Evolutionary conservation across 2,329 filamentous ascomycete species (phyloP).

Genomic region (Westerdykella sp.): DNA sequence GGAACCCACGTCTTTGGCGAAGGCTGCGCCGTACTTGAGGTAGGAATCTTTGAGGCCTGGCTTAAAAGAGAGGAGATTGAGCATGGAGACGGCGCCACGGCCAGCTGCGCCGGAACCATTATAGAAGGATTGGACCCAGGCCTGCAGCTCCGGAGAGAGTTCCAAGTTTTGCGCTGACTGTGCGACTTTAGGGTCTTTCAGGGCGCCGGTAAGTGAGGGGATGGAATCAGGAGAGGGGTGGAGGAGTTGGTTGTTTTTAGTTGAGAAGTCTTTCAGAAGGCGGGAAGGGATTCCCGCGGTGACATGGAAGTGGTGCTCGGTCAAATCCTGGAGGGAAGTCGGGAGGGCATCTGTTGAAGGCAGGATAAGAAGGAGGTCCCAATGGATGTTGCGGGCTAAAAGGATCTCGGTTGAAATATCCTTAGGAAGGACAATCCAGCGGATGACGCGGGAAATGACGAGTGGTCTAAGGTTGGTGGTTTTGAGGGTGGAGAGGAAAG

Average conservation of each 20-base stretch:
- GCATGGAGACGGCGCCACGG: conserved; percentile 52
- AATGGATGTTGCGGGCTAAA: conserved; percentile 37
- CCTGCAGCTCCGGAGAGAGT: conserved; percentile 45
- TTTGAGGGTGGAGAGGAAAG: conserved; percentile 40
- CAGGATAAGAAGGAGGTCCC: conserved; percentile 47
- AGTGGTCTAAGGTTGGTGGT: conserved; percentile 35
- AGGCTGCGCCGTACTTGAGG: conserved; percentile 52
- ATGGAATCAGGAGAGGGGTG: conserved; percentile 30
- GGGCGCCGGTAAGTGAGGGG: conserved; percentile 33
- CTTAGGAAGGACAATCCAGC: conserved; percentile 48
- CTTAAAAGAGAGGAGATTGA: conserved; percentile 57
- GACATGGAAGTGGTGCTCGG: conserved; percentile 32
- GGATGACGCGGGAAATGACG: conserved; percentile 39
- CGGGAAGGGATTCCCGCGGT: conserved; percentile 42
- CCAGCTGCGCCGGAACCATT: conserved; percentile 15
- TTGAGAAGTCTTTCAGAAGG: conserved; percentile 34
- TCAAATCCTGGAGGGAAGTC: conserved; percentile 12
- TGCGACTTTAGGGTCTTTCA: conserved; percentile 27
- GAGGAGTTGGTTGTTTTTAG: conserved; percentile 36
- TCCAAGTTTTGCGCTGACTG: conserved; percentile 48
- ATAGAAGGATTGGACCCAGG: conserved; percentile 44
- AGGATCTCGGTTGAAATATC: conserved; percentile 39
- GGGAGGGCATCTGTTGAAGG: conserved; percentile 24
- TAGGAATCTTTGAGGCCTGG: conserved; percentile 49
- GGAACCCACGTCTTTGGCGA: conserved; percentile 45